phyloP scores from a whole-genome alignment of 1,284 basidiomycete species.

The Puccinia coronata region DNA sequence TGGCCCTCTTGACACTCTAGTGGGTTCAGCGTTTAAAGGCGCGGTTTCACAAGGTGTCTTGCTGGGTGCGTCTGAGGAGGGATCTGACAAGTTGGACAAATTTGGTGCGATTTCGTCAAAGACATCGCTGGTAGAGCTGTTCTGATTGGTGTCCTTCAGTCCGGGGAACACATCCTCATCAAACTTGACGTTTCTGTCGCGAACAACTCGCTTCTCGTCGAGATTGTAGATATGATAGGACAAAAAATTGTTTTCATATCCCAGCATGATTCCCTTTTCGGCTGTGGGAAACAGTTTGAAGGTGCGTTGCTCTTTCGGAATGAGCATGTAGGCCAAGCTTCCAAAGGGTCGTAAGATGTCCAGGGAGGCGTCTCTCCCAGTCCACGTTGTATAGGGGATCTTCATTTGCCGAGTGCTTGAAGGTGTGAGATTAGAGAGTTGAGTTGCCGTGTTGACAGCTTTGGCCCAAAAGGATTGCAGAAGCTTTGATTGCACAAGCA shows the following conservation, averaged over 20 bases:
- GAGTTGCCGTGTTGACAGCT: constrained; percentile 5
- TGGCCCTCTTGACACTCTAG: neutral
- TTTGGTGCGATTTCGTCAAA: neutral
- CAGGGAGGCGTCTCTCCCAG: neutral
- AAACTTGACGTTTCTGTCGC: neutral
- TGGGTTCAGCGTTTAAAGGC: too few species aligned
- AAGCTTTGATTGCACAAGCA: neutral
- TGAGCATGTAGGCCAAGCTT: neutral
- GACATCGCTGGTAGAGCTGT: neutral
- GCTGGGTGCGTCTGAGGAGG: neutral
- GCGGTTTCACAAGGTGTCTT: neutral
- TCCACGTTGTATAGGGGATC: neutral
- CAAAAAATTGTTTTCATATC: neutral
- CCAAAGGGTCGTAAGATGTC: neutral
- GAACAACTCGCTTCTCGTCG: too few species aligned
- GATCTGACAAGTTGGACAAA: neutral
- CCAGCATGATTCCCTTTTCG: neutral
- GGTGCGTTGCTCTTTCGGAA: neutral
- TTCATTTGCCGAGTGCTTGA: neutral
- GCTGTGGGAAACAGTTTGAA: neutral
- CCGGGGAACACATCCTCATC: neutral
- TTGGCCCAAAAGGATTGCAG: constrained; percentile 6
- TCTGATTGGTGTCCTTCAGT: neutral
- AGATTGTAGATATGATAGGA: neutral
- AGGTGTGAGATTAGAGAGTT: neutral